phyloP scores from a whole-genome alignment of 148 eudicot genomes.

The Vaccinium myrtillus region DNA sequence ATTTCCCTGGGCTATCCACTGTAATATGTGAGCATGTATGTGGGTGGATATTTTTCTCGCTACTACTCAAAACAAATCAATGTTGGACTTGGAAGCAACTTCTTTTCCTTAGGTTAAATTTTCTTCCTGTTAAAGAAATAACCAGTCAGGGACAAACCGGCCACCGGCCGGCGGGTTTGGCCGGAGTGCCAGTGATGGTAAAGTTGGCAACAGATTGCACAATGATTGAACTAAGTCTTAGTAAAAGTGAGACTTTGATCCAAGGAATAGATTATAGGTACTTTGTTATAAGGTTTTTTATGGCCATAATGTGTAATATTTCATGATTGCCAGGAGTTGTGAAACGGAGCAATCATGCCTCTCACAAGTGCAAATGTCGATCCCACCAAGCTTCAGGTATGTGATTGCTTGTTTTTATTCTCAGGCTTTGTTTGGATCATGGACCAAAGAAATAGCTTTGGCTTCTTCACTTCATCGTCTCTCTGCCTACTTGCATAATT shows the following conservation, averaged over 20 bases:
- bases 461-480: background rate
- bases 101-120: background rate
- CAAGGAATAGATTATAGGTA: no score
- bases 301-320: background rate
- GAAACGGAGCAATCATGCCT: constrained; percentile 10
- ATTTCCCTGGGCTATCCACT: background rate
- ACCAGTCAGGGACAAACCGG: background rate
- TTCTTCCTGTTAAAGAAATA: background rate
- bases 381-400: constrained; percentile 5
- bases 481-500: background rate
- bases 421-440: background rate
- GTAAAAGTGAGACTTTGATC: background rate
- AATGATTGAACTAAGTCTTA: background rate
- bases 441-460: background rate
- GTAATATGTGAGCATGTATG: background rate
- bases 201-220: background rate
- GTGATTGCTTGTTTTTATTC: background rate
- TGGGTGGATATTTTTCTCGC: background rate
- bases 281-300: background rate
- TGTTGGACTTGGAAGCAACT: background rate
- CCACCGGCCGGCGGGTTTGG: background rate
- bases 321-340: background rate
- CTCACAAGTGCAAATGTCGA: background rate
- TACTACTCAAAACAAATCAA: background rate
- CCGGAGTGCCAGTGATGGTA: background rate